A percentile compares a stretch with the other conserved stretches of the same genome.
These are phyloP conservation scores for Blastobotrys indianensis DNA, from an alignment of 1,139 yeast species.

Conservation along the genomic window DNA sequence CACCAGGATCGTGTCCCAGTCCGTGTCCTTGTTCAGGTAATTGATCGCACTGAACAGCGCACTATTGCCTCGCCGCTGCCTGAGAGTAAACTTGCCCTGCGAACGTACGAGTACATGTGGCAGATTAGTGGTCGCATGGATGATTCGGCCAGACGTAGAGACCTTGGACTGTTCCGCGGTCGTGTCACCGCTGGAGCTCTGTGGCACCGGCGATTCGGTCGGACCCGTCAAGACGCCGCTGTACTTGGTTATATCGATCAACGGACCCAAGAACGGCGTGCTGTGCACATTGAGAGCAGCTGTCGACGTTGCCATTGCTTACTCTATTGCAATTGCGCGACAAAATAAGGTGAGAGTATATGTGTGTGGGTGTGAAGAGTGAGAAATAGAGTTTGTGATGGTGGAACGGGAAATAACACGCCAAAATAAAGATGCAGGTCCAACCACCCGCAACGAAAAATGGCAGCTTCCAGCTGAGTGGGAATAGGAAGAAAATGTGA, in stretches of 20 bases:
- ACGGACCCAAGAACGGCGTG: conserved; percentile 29
- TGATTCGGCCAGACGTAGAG: conserved; percentile 55
- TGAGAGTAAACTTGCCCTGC: conserved; percentile 8
- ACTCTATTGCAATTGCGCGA: too few relatives aligned
- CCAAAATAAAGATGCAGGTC: too few relatives aligned
- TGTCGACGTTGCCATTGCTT: not conserved
- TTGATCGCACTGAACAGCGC: conserved; percentile 74
- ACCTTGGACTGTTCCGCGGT: conserved; percentile 15
- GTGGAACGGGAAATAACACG: too few relatives aligned
- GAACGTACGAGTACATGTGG: conserved; percentile 48
- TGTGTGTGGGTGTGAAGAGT: too few relatives aligned
- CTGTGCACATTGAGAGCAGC: conserved; percentile 20
- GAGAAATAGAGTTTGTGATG: too few relatives aligned
- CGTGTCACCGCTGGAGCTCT: not conserved
- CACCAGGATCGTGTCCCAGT: conserved; percentile 82
- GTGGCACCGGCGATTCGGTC: not conserved
- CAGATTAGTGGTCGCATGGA: conserved; percentile 62
- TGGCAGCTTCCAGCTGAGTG: too few relatives aligned
- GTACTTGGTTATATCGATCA: conserved; percentile 15
- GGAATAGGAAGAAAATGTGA: too few relatives aligned
- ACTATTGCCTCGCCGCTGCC: conserved; percentile 65
- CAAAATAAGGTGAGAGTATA: too few relatives aligned
- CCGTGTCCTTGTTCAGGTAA: conserved; percentile 54
- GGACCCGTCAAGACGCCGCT: conserved; percentile 3
- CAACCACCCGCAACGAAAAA: too few relatives aligned